These are phyloP conservation scores for Pseudonitzschia delicatissima DNA, from an alignment of 108 stramenopile genomes.

Conservation along the genomic window DNA sequence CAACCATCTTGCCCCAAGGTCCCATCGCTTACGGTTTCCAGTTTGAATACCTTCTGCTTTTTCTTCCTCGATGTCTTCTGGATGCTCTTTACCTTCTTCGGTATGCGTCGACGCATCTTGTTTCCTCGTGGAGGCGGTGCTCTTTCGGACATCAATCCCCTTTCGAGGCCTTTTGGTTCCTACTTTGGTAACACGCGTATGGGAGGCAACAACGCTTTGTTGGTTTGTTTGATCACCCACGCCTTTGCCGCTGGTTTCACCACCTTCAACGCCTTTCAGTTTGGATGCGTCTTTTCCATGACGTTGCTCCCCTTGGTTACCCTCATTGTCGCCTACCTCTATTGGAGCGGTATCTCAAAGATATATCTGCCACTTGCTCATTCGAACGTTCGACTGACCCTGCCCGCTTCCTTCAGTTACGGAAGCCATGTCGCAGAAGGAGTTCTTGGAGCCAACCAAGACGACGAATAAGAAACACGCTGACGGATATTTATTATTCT, in stretches of 20 bases:
- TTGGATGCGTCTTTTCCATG: conserved; percentile 50
- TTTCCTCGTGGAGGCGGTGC: conserved; percentile 40
- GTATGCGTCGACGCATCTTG: conserved; percentile 69
- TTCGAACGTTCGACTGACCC: conserved; percentile 26
- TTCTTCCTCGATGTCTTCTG: conserved; percentile 75
- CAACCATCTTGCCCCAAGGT: conserved; percentile 62
- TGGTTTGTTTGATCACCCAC: conserved; percentile 41
- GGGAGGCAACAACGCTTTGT: conserved; percentile 49
- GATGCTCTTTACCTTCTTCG: conserved; percentile 84
- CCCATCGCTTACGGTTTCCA: conserved; percentile 65
- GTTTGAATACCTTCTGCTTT: conserved; percentile 63
- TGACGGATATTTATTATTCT: no score
- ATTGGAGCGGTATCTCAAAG: conserved; percentile 49
- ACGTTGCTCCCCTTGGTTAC: conserved; percentile 25
- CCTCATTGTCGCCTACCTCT: conserved; percentile 33
- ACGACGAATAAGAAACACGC: no score
- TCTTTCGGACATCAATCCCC: conserved; percentile 23
- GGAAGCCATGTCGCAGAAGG: conserved; percentile 16
- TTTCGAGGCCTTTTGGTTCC: conserved; percentile 28
- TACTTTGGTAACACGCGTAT: conserved; percentile 43
- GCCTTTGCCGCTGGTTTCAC: conserved; percentile 40
- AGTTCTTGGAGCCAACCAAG: neutral
- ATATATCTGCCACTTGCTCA: conserved; percentile 49
- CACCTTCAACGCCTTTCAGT: conserved; percentile 34
- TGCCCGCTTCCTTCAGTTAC: conserved; percentile 40